Evolutionary conservation across 805 yeast genomes (phyloP).

Genomic region (Pichia sporocuriosa): DNA sequence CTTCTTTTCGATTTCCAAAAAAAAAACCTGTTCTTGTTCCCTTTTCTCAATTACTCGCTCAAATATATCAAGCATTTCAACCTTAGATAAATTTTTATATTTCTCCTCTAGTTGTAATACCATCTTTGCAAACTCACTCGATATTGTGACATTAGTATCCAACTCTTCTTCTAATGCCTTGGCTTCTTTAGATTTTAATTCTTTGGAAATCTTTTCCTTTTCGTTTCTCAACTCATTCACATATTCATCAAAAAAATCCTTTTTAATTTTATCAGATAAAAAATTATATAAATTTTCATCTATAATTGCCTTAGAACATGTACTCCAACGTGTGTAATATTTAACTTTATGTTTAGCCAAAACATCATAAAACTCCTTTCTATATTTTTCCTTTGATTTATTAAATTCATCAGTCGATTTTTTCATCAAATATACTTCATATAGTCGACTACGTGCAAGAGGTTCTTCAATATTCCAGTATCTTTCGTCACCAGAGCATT

Average conservation of each 20-base stretch:
- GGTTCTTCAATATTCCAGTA: constrained; percentile 68
- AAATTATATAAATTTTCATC: not conserved
- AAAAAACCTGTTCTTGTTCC: constrained; percentile 28
- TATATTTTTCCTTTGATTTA: constrained; percentile 50
- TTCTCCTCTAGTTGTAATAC: constrained; percentile 34
- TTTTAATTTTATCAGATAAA: constrained; percentile 38
- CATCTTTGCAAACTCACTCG: constrained; percentile 1
- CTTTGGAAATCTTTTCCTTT: constrained; percentile 23
- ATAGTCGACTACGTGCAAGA: constrained; percentile 48
- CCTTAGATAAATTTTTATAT: constrained; percentile 42
- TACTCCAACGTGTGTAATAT: constrained; percentile 59
- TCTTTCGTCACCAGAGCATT: constrained; percentile 48
- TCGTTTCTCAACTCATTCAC: constrained; percentile 33
- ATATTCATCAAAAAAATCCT: constrained; percentile 47
- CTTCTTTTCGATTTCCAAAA: constrained; percentile 27
- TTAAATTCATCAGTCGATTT: constrained; percentile 44
- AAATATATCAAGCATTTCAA: constrained; percentile 55
- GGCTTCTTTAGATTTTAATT: constrained; percentile 41
- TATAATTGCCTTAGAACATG: constrained; percentile 16
- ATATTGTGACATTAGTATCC: not conserved
- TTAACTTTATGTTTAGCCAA: constrained; percentile 39
- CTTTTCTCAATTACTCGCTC: constrained; percentile 27
- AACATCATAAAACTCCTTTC: constrained; percentile 44
- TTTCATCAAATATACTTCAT: constrained; percentile 57
- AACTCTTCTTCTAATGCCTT: constrained; percentile 48